Conservation (phyloP, 2,329 filamentous ascomycete species). For the Hypoxylon sp. region DNA sequence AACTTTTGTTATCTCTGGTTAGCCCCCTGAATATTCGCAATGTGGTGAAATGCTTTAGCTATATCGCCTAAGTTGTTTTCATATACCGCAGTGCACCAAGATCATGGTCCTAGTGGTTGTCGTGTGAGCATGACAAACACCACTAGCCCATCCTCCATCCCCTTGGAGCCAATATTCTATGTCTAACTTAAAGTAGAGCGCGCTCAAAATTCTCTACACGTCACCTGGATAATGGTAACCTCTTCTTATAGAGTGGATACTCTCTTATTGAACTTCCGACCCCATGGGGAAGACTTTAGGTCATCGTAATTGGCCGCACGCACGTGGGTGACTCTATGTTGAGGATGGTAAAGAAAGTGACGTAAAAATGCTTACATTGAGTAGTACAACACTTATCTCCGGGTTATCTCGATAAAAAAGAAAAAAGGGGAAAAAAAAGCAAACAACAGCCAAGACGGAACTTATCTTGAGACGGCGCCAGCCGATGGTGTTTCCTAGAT, state of each 20-base stretch:
- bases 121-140: constrained; percentile 15
- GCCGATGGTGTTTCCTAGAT: not conserved
- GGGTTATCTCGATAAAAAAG: not conserved
- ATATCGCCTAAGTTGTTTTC: constrained; percentile 3
- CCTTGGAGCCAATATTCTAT: not conserved
- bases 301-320: constrained; percentile 1
- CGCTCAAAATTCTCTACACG: not conserved
- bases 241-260: constrained; percentile 3
- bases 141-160: not conserved
- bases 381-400: constrained; percentile 7
- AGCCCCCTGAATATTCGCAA: not conserved
- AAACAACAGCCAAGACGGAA: constrained; percentile 19
- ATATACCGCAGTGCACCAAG: constrained; percentile 7
- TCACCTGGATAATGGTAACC: not conserved
- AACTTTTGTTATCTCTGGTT: constrained; percentile 8
- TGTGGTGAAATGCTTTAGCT: too few species aligned
- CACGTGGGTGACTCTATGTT: constrained; percentile 15
- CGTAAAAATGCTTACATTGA: constrained; percentile 10
- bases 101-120: not conserved
- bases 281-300: constrained; percentile 35
- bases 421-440: not conserved
- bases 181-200: not conserved
- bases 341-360: constrained; percentile 14
- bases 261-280: constrained; percentile 5
- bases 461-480: not conserved